A percentile compares a stretch with the other conserved stretches of the same genome.
Conservation (phyloP, 257 asterid genomes). For the Eucommia ulmoides region DNA sequence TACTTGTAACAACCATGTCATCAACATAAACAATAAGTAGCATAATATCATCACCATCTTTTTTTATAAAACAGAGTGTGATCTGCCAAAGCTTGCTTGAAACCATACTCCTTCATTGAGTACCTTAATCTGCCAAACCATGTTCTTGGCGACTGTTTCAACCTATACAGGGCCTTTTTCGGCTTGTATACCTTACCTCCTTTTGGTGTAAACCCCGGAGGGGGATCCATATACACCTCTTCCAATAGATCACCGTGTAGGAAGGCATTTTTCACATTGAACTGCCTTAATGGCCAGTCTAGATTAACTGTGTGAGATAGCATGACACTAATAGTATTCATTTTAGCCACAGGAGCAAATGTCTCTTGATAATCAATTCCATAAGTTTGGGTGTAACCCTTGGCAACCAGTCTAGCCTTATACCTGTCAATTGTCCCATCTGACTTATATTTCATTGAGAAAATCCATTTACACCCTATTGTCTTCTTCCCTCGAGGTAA, state of each 20-base stretch:
- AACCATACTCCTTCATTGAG: slow-evolving; percentile 1
- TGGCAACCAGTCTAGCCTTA: not conserved
- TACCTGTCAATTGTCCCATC: not conserved
- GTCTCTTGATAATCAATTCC: not conserved
- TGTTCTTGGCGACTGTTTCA: not conserved
- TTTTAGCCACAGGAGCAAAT: not conserved
- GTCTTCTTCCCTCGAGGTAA: not conserved
- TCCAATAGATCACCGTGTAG: not conserved
- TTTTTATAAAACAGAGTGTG: not conserved
- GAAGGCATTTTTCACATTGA: not conserved
- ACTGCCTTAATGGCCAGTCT: not conserved
- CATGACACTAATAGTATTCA: not conserved
- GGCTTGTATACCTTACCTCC: not conserved
- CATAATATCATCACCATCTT: not conserved
- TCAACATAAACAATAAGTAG: slow-evolving; percentile 1
- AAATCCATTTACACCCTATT: not conserved
- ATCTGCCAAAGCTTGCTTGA: not conserved
- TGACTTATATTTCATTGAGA: not conserved
- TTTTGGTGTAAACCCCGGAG: not conserved
- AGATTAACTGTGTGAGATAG: not conserved
- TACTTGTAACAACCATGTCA: slow-evolving; percentile 1
- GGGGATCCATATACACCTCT: not conserved
- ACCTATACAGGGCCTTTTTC: not conserved
- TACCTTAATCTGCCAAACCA: slow-evolving; percentile 2
- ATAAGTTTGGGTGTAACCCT: not conserved